Evolutionary conservation across 345 rosid genomes (phyloP).

Genomic region (Excoecaria agallocha): DNA sequence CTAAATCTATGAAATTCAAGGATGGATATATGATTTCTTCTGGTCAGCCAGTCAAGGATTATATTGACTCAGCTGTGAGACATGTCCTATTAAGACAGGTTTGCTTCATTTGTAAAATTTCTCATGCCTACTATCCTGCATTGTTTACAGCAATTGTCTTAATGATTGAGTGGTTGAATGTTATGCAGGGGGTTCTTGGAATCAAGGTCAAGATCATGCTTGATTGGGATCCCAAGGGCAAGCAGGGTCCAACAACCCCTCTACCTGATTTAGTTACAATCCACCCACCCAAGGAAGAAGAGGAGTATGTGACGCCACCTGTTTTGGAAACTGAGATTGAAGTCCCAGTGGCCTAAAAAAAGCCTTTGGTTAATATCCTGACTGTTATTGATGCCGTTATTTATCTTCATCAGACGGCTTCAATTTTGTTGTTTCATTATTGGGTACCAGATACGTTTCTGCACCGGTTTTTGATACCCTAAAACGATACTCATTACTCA

Average conservation of each 20-base stretch:
- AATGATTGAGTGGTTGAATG: background rate
- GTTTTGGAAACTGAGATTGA: constrained; percentile 35
- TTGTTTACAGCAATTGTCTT: background rate
- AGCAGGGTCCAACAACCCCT: constrained; percentile 68
- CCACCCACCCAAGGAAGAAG: constrained; percentile 78
- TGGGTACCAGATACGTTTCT: background rate
- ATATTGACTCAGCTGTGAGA: constrained; percentile 85
- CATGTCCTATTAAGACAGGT: constrained; percentile 94
- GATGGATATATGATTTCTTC: constrained; percentile 97
- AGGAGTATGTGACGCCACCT: constrained; percentile 14
- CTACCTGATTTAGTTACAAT: constrained; percentile 79
- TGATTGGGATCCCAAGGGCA: constrained; percentile 88
- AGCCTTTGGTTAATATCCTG: background rate
- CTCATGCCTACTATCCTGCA: background rate
- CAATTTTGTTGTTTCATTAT: background rate
- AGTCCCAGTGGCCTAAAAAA: constrained; percentile 41
- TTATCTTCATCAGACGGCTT: background rate
- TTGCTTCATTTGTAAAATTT: background rate
- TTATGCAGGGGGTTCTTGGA: constrained; percentile 73
- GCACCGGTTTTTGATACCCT: background rate
- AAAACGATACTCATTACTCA: background rate
- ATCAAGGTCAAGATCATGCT: constrained; percentile 89
- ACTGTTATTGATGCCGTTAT: background rate
- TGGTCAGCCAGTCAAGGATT: constrained; percentile 86
- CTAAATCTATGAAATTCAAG: constrained; percentile 93